Percentiles rank a stretch among this genome's conserved stretches.
Conservation (phyloP, 2,329 filamentous ascomycete species). For the Huntiella decipiens region DNA sequence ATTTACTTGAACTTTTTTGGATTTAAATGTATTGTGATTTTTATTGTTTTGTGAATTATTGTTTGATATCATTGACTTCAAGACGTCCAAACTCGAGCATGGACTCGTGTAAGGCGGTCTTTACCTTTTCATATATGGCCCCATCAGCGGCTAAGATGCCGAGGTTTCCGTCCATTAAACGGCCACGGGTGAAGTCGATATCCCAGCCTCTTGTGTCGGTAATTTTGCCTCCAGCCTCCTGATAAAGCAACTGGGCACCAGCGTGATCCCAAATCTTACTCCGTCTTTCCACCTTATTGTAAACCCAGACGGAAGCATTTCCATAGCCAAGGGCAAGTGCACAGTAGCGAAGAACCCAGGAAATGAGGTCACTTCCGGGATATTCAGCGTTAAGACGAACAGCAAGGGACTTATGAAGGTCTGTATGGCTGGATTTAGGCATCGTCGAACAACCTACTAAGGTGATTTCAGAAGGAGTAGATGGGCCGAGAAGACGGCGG, state of each 20-base stretch:
- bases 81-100: slow-evolving; percentile 7
- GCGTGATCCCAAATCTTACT: slow-evolving; percentile 43
- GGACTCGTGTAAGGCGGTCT: slow-evolving; percentile 14
- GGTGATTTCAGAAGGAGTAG: slow-evolving; percentile 16
- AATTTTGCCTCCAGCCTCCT: slow-evolving; percentile 35
- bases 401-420: slow-evolving; percentile 27
- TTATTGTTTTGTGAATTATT: neutral
- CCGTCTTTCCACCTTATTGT: slow-evolving; percentile 26
- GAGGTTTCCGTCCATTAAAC: slow-evolving; percentile 31
- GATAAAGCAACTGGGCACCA: slow-evolving; percentile 38
- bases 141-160: slow-evolving; percentile 36
- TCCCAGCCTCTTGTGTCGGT: slow-evolving; percentile 33
- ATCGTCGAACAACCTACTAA: slow-evolving; percentile 29
- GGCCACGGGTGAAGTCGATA: slow-evolving; percentile 30
- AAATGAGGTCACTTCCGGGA: slow-evolving; percentile 32
- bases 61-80: neutral
- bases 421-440: slow-evolving; percentile 28
- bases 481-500: slow-evolving; percentile 19
- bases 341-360: slow-evolving; percentile 39
- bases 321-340: slow-evolving; percentile 31
- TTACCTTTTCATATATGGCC: slow-evolving; percentile 24
- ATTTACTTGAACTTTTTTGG: neutral
- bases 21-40: neutral
- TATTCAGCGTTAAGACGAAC: slow-evolving; percentile 23
- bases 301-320: slow-evolving; percentile 38